phyloP scores from a whole-genome alignment of 1,139 yeast genomes.

The Hanseniaspora uvarum region DNA sequence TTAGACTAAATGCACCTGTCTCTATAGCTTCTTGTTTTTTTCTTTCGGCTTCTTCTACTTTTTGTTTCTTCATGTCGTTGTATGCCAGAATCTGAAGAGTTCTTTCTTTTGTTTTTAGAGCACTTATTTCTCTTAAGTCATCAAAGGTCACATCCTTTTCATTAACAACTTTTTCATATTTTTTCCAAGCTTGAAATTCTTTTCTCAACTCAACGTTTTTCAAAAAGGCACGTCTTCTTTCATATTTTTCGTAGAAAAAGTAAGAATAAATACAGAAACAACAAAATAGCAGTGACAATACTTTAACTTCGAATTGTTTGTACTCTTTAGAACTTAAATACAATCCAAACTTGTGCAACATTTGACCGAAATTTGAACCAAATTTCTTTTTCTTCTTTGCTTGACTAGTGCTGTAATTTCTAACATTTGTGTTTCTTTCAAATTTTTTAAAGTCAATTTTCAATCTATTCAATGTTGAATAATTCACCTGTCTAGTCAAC shows the following conservation, averaged over 20 bases:
- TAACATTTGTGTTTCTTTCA: not conserved
- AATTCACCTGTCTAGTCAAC: not conserved
- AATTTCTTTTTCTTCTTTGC: not conserved
- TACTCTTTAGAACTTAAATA: constrained; percentile 8
- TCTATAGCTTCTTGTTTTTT: not conserved
- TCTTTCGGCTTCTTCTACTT: not conserved
- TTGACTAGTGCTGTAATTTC: not conserved
- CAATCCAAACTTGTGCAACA: not conserved
- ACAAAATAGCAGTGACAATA: not conserved
- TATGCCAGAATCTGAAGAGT: constrained; percentile 3
- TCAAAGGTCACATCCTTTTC: constrained; percentile 1
- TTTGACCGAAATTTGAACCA: not conserved
- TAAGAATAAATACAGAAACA: constrained; percentile 1
- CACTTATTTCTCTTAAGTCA: not conserved
- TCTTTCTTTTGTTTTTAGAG: constrained; percentile 1
- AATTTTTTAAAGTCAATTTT: too few species aligned
- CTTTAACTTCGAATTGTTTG: constrained; percentile 1
- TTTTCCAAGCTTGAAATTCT: constrained; percentile 14
- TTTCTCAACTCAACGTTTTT: constrained; percentile 4
- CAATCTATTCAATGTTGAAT: not conserved
- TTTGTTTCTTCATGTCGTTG: constrained; percentile 3
- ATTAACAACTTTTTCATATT: constrained; percentile 8
- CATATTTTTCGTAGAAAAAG: not conserved
- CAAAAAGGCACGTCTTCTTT: not conserved
- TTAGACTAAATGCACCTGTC: not conserved